These are phyloP conservation scores for Psilocybe cyanescens DNA, from an alignment of 768 basidiomycete species.

Conservation along the genomic window DNA sequence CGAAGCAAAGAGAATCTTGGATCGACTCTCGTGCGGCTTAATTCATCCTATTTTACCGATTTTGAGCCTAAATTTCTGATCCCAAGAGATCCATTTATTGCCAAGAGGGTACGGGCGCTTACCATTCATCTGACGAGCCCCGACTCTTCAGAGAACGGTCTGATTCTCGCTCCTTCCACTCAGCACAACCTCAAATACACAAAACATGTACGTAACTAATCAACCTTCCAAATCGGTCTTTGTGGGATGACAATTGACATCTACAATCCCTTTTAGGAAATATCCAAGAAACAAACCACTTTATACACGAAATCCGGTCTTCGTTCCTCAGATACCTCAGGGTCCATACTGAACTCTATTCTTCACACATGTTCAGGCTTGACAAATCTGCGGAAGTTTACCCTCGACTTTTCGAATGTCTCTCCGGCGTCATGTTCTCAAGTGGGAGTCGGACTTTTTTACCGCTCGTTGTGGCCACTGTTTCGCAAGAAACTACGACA, in stretches of 20 bases:
- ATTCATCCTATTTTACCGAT: background rate
- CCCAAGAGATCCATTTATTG: conserved; percentile 15
- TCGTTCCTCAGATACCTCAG: conserved; percentile 21
- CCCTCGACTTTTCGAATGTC: conserved; percentile 41
- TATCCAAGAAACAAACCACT: conserved; percentile 9
- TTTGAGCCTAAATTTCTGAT: conserved; percentile 4
- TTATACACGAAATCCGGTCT: background rate
- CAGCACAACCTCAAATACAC: conserved; percentile 1
- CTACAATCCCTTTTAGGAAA: conserved; percentile 2
- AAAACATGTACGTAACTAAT: background rate
- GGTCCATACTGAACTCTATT: conserved; percentile 29
- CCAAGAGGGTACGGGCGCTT: conserved; percentile 7
- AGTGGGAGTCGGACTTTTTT: conserved; percentile 23
- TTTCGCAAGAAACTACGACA: conserved; percentile 39
- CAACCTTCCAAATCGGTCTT: background rate
- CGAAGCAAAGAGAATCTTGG: conserved; percentile 6
- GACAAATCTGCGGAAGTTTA: conserved; percentile 34
- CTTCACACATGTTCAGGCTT: conserved; percentile 34
- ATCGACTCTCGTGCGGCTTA: conserved; percentile 15
- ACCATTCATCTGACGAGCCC: conserved; percentile 1
- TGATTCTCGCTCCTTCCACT: background rate
- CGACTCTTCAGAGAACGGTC: background rate
- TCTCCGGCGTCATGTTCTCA: conserved; percentile 30
- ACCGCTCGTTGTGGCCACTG: conserved; percentile 39
- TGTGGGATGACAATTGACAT: background rate